Base-by-base conservation (phyloP, 192 early-diverging fungal species). In the Dissophora globulifera region DNA sequence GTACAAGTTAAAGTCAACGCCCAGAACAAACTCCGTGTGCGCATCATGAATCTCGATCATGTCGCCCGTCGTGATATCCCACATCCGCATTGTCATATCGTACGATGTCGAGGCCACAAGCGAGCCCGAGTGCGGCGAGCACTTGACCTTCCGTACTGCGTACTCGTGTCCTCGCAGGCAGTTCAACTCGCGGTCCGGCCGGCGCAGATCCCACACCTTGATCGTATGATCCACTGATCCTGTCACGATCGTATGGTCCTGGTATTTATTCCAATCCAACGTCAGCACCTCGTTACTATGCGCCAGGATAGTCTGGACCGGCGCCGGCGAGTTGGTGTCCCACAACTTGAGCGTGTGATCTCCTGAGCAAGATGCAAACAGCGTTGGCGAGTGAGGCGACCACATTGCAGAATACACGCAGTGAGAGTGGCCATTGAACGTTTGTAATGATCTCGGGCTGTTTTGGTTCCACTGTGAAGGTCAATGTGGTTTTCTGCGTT, bases 251-350 rank as follows among this genome's bases (percentile, higher is more conserved):
- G 84, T 81, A 59, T 94, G 79, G 7, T 91, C 87, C 33, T 89
- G 83, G 76, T 99, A 99, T 78, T 99, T 99, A 81, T 97, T 97
- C 96, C 96, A 99, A 62, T 99, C 98, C 52, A 97, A 63, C 7
- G 95, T 91, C 17, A 99, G 81, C 7, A 95, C 85, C 79, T 99
- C 96, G 57, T 91, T 90, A 26, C 78, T 75, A 75, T 99, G 98
- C 20, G 95, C 96, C 17, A 79, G 82, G 46, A 93, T 86, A 2
- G 91, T 90, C 41, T 83, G 84, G 25, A 90, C 59, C 31, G 80
- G 81, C 41, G 81, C 65, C 2, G 93, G 94, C 11, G 82, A 70
- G 41, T 94, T 91, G 38, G 79, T 68, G 65, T 97, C 96, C 98
- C 98, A 99, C 23, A 98, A 78, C 72, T 95, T 96, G 32, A 96